Conservation (phyloP, 257 asterid genomes). For the Ligustrum vulgare region DNA sequence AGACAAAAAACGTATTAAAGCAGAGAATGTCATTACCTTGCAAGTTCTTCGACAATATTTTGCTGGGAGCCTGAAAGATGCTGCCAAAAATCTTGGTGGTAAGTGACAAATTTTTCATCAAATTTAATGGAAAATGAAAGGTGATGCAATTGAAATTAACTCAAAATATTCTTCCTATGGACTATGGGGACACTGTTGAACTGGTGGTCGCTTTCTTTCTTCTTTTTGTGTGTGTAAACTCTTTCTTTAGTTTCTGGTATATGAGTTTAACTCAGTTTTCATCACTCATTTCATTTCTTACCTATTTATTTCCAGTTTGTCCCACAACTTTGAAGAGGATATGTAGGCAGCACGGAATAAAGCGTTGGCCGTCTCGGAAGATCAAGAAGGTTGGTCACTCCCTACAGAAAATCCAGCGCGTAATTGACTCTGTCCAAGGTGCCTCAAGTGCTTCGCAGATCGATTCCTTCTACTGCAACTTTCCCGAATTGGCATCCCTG, state of each 20-base stretch:
- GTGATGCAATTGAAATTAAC: not conserved
- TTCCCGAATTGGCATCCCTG: slow-evolving; percentile 68
- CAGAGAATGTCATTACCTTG: slow-evolving; percentile 72
- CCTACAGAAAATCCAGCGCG: slow-evolving; percentile 79
- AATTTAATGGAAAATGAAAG: not conserved
- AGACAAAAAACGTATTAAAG: slow-evolving; percentile 66
- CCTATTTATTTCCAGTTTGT: slow-evolving; percentile 57
- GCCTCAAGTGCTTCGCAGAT: slow-evolving; percentile 71
- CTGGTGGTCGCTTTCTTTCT: not conserved
- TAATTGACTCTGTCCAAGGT: slow-evolving; percentile 91
- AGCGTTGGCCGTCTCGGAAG: slow-evolving; percentile 96
- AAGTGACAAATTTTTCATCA: slow-evolving; percentile 27
- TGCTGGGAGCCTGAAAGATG: slow-evolving; percentile 94
- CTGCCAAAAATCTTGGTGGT: slow-evolving; percentile 92
- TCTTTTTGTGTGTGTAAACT: too few relatives aligned
- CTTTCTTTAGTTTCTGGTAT: too few relatives aligned
- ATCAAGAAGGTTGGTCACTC: slow-evolving; percentile 95
- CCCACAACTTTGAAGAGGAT: slow-evolving; percentile 97
- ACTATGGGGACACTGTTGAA: not conserved
- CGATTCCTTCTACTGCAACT: slow-evolving; percentile 74
- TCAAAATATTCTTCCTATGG: not conserved
- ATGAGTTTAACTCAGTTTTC: not conserved
- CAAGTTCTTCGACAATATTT: slow-evolving; percentile 85
- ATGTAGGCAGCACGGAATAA: slow-evolving; percentile 90
- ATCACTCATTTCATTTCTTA: slow-evolving; percentile 8